Conservation (phyloP, 352 stramenopile genomes). For the Phytophthora parvispora region DNA sequence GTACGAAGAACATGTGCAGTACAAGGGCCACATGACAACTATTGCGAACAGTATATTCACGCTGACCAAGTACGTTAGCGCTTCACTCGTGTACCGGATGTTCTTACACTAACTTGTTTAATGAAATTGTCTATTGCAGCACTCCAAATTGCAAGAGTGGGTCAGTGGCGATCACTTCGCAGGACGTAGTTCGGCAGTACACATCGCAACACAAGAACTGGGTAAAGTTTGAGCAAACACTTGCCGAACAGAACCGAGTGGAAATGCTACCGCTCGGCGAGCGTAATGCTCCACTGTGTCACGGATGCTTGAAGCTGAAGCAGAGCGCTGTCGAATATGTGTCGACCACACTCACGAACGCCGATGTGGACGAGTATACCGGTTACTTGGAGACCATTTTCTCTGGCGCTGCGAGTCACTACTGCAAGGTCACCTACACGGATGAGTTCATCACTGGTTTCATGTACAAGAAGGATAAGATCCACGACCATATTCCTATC, state of each 20-base stretch:
- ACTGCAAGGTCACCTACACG: conserved; percentile 88
- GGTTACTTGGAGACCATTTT: conserved; percentile 91
- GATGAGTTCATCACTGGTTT: conserved; percentile 91
- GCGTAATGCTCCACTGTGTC: conserved; percentile 82
- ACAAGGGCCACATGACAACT: conserved; percentile 91
- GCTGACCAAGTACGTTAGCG: conserved; percentile 77
- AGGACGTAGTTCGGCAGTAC: conserved; percentile 86
- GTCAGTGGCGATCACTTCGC: conserved; percentile 64
- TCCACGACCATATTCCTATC: conserved; percentile 91
- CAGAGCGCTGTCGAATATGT: conserved; percentile 85
- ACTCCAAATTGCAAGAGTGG: conserved; percentile 79
- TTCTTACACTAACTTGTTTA: conserved; percentile 17
- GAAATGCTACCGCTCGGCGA: conserved; percentile 88
- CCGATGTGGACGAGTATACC: conserved; percentile 68
- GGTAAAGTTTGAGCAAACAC: conserved; percentile 77
- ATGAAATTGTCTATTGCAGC: conserved; percentile 29
- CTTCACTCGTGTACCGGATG: neutral
- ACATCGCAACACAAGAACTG: conserved; percentile 76
- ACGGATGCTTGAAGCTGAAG: conserved; percentile 87
- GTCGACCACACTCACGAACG: conserved; percentile 63
- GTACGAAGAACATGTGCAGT: conserved; percentile 83
- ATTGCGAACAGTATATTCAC: conserved; percentile 93
- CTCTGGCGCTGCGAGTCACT: conserved; percentile 78
- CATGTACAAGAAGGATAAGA: conserved; percentile 94
- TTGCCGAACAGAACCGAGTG: conserved; percentile 84